These are phyloP conservation scores for Baorangia bicolor DNA, from an alignment of 768 basidiomycete genomes.

Conservation along the genomic window DNA sequence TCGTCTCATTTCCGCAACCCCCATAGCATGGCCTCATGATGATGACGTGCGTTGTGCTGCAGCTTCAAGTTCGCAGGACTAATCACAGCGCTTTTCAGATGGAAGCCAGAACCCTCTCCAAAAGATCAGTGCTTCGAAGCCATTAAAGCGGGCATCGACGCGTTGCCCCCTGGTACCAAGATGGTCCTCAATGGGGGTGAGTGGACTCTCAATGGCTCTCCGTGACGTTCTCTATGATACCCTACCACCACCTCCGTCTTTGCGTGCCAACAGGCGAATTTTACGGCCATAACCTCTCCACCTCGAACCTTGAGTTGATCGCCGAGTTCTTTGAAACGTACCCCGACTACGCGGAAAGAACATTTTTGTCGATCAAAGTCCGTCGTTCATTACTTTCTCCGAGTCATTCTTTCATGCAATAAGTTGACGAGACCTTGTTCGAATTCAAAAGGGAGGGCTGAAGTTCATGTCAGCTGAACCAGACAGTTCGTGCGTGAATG, in stretches of 20 bases:
- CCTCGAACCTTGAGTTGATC: constrained; percentile 50
- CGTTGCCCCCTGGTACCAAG: constrained; percentile 43
- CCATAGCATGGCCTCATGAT: constrained; percentile 51
- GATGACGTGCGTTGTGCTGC: constrained; percentile 44
- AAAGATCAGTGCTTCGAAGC: constrained; percentile 63
- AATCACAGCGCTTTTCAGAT: constrained; percentile 22
- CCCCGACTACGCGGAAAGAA: constrained; percentile 31
- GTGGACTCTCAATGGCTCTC: not conserved
- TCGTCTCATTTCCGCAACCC: not conserved
- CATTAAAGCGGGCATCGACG: constrained; percentile 53
- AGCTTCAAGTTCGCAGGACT: not conserved
- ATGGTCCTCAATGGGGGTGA: constrained; percentile 50
- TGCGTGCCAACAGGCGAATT: constrained; percentile 47
- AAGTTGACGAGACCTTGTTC: not conserved
- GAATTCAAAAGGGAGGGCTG: not conserved
- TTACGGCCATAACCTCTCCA: constrained; percentile 44
- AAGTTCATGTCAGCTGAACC: constrained; percentile 2
- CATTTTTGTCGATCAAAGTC: constrained; percentile 36
- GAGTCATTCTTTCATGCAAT: not conserved
- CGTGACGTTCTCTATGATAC: not conserved
- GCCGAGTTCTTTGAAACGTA: constrained; percentile 34
- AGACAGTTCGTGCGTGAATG: constrained; percentile 23
- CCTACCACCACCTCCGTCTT: not conserved
- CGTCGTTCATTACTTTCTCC: constrained; percentile 13
- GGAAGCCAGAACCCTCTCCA: constrained; percentile 45